Base-by-base conservation (phyloP, 768 basidiomycete species). In the Pleurotus tuber-regium region DNA sequence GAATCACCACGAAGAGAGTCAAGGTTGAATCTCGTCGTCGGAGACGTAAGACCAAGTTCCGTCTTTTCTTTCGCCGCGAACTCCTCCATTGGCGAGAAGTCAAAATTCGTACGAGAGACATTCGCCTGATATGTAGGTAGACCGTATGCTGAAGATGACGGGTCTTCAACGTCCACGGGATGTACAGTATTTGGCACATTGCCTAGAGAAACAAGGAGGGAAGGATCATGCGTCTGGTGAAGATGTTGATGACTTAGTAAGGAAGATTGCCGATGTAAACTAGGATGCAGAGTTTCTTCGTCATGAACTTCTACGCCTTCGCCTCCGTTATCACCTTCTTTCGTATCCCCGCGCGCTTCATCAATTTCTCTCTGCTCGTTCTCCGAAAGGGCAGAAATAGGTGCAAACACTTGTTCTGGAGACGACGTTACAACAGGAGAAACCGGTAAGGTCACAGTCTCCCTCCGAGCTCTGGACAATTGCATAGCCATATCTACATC, bases 401-500 rank as follows among this genome's bases (percentile, higher is more conserved):
- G n/a, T 9, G 35, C 48, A 43, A 29, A 43, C 7, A 33, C 19
- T 19, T 55, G 53, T 14, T 66, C 66, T 4, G 61, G 58, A 28
- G 61, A 61, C 16, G 67, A 57, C 46, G 69, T 54, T 59, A 68
- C 51, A 54, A 65, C 65, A 44, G 72, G 62, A 55, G 71, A 66
- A 10, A 71, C 58, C 21, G 74, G 63, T 11, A 66, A 54, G 3
- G 70, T 66, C 5, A 82, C 60, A 0, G 86, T 86, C 44, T 83
- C 83, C 54, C 85, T 74, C 18, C 89, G 79, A 1, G 87, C 88
- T 18, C 81, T 76, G 19, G 86, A 87, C 35, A 88, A 79, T 26
- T 88, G 86, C 63, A 90, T 78, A 48, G 89, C 91, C 88, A 92
- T 92, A 61, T 95, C 93, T 0, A 90, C 90, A 61, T 98, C 95